Evolutionary conservation across 495 filamentous ascomycete species (phyloP), one percentile per base, ranked within the genome.

Genomic region (Hypoxylon lenormandii): DNA sequence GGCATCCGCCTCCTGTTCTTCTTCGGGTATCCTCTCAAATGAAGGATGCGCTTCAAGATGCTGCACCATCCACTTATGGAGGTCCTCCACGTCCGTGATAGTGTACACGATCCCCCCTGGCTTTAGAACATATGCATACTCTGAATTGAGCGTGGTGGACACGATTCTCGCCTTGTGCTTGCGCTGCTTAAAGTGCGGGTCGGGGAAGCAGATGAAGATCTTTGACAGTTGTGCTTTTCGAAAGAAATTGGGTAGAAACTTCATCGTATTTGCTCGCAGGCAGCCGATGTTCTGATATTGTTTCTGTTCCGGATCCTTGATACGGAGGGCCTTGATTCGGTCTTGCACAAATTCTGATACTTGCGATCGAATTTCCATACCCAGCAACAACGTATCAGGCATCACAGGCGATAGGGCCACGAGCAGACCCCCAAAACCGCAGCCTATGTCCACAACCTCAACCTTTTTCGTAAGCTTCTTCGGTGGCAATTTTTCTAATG

Each of bases 121-220:
- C 49, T 83, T 82, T 64, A 98, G 70, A 7, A 91, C 90, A 74
- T 91, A 98, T 0, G 95, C 95, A 78, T 98, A 98, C 78, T 98
- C 95, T 0, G 92, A 90, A 71, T 91, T 92, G 59, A 98, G 81
- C 4, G 90, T 91, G 49, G 90, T 83, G n/a, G 91, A 92, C 19
- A 98, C 89, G 73, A 98, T 98, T 5, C 95, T 82, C 57, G 93
- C 92, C 79, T 98, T 98, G 80, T 97, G 96, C 80, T 98, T 98
- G 51, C 94, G 88, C 21, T 90, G 87, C 81, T 98, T 98, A 83
- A 98, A 98, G 77, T 98, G 95, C 64, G 95, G 95, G 74, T 98
- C 95, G 0, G 95, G 95, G 79, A 98, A 98, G 81, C 95, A 97
- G 74, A 98, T 91, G 77, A 97, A 98, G 76, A 97, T 90, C 76